Percentiles rank a stretch among this genome's conserved stretches.
These are phyloP conservation scores for Aureobasidium sp. DNA, from an alignment of 2,329 filamentous ascomycete genomes.

Conservation along the genomic window DNA sequence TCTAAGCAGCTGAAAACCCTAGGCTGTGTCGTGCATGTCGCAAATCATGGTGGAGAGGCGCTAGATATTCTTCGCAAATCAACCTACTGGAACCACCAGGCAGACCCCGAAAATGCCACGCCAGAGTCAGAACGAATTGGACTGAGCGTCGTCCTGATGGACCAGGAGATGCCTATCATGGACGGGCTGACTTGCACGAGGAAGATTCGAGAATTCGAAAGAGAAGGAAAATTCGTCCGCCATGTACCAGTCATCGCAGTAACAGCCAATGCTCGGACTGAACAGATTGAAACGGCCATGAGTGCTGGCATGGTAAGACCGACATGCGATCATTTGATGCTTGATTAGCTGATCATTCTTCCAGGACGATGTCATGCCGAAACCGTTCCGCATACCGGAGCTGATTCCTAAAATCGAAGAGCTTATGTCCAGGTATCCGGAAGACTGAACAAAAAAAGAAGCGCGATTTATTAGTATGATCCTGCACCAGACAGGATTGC, in stretches of 20 bases:
- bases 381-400: slow-evolving; percentile 45
- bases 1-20: slow-evolving; percentile 44
- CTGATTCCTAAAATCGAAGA: slow-evolving; percentile 46
- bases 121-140: slow-evolving; percentile 12
- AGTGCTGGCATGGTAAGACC: slow-evolving; percentile 55
- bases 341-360: slow-evolving; percentile 18
- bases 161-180: slow-evolving; percentile 76
- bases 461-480: not conserved
- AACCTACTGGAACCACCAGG: slow-evolving; percentile 33
- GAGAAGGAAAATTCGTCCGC: slow-evolving; percentile 50
- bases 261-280: slow-evolving; percentile 70
- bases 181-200: slow-evolving; percentile 68
- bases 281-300: slow-evolving; percentile 66
- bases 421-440: slow-evolving; percentile 29
- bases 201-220: slow-evolving; percentile 61
- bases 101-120: not conserved
- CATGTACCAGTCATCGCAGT: slow-evolving; percentile 76
- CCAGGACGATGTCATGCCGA: slow-evolving; percentile 44
- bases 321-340: not conserved
- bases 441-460: not conserved
- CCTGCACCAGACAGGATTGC: slow-evolving; percentile 3
- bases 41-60: slow-evolving; percentile 43
- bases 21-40: slow-evolving; percentile 39
- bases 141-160: slow-evolving; percentile 59
- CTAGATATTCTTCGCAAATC: slow-evolving; percentile 38